Percentiles rank a stretch among this genome's conserved stretches.
phyloP scores from a whole-genome alignment of 2,329 filamentous ascomycete genomes.

The Aspergillus sp. region DNA sequence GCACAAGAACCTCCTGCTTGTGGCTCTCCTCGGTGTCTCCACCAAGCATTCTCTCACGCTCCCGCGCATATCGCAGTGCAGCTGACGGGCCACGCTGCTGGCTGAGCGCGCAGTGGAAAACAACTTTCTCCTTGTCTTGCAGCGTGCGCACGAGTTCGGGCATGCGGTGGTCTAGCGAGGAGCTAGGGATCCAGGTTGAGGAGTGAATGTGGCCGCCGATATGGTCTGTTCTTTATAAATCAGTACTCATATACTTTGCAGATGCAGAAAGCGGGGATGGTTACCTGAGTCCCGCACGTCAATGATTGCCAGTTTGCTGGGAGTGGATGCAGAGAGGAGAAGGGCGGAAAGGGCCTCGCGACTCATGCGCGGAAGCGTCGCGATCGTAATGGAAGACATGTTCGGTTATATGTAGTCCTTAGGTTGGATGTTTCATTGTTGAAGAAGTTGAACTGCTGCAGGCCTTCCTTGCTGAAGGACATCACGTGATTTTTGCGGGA shows the following conservation, averaged over 20 bases:
- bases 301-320: conserved; percentile 66
- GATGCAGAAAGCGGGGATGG: conserved; percentile 10
- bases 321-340: conserved; percentile 52
- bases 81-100: conserved; percentile 87
- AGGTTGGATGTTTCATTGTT: background rate
- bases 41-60: conserved; percentile 58
- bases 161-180: conserved; percentile 70
- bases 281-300: conserved; percentile 84
- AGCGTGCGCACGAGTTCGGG: conserved; percentile 80
- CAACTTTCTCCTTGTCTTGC: conserved; percentile 73
- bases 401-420: background rate
- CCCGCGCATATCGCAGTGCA: conserved; percentile 69
- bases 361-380: conserved; percentile 65
- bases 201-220: conserved; percentile 85
- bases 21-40: conserved; percentile 33
- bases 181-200: conserved; percentile 72
- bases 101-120: conserved; percentile 92
- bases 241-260: background rate
- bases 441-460: background rate
- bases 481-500: conserved; percentile 16
- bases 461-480: background rate
- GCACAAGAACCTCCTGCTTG: conserved; percentile 73
- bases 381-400: conserved; percentile 60
- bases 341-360: conserved; percentile 67
- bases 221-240: conserved; percentile 60